phyloP scores from a whole-genome alignment of 495 filamentous ascomycete species.

The Aspergillus bridgeri region DNA sequence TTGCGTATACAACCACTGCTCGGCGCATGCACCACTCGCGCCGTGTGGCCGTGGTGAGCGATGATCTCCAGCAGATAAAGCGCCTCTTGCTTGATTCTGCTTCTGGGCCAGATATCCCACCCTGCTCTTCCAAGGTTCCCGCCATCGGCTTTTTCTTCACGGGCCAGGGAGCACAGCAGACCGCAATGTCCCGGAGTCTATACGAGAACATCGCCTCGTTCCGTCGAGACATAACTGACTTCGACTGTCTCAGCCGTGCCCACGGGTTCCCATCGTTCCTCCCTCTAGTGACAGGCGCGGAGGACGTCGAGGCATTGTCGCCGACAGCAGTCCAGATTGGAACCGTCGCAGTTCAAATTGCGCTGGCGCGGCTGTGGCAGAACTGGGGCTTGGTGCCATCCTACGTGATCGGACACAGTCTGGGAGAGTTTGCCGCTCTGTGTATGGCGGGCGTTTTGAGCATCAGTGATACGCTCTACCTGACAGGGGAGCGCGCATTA shows the following conservation, averaged over 20 bases:
- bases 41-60: conserved; percentile 49
- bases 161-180: conserved; percentile 64
- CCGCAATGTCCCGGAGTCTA: conserved; percentile 26
- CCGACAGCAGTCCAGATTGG: conserved; percentile 76
- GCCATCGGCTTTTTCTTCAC: conserved; percentile 61
- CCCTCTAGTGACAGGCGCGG: too few relatives aligned
- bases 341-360: conserved; percentile 77
- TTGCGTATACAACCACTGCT: conserved; percentile 78
- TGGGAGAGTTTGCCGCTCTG: conserved; percentile 85
- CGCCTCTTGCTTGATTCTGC: too few relatives aligned
- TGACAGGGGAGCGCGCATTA: conserved; percentile 73
- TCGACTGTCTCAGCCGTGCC: conserved; percentile 14
- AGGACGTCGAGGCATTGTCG: neutral
- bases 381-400: conserved; percentile 71
- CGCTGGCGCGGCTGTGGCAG: conserved; percentile 75
- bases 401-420: conserved; percentile 78
- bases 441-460: conserved; percentile 77
- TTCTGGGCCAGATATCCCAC: neutral
- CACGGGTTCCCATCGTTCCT: too few relatives aligned
- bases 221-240: conserved; percentile 22
- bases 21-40: conserved; percentile 72
- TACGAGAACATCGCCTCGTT: conserved; percentile 23
- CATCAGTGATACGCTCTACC: conserved; percentile 73
- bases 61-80: neutral
- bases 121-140: neutral